Evolutionary conservation across 331 rosid genomes (phyloP), one percentile per base, ranked within the genome.

Genomic region (Malus hybrid): DNA sequence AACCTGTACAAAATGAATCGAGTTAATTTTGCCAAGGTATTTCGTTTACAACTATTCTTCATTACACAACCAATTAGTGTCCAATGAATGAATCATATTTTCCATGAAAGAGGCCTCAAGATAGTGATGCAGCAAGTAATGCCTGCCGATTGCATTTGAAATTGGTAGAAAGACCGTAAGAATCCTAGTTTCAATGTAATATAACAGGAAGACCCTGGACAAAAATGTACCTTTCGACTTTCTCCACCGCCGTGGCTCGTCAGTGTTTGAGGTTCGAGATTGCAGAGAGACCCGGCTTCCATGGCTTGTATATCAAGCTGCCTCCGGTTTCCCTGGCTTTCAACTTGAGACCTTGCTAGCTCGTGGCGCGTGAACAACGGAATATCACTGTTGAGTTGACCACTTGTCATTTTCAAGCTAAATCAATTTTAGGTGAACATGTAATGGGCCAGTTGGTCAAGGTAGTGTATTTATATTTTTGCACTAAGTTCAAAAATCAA

Each of bases 1-100:
- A 94, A 79, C 92, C 99, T 94, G 88, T 66, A 76, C 74, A 46
- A 22, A 74, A 67, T 29, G 33, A 72, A 57, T 56, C 13, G 1
- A 56, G 14, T 22, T 56, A n/a, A 56, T 56, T 56, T 74, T 14
- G 24, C 55, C 19, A n/a, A 39, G 79, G 80, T 78, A 86, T 48
- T 48, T 48, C 6, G 52, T 72, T 63, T 55, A 55, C 70, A 64
- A 75, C 50, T 55, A 56, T 53, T 18, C 6, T 16, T 24, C 6
- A 10, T 52, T 53, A 14, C 19, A 30, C 28, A 70, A 11, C 13
- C 34, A 70, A 50, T 14, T 62, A 56, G 28, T 20, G 63, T 20
- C 22, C 36, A 5, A 71, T 56, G 20, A 32, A 55, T 13, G 46
- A 20, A 33, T 56, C 75, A 44, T 7, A 72, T 72, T 34, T 39